These are phyloP conservation scores for Penstemon eatonii DNA, from an alignment of 257 asterid species.

Conservation along the genomic window DNA sequence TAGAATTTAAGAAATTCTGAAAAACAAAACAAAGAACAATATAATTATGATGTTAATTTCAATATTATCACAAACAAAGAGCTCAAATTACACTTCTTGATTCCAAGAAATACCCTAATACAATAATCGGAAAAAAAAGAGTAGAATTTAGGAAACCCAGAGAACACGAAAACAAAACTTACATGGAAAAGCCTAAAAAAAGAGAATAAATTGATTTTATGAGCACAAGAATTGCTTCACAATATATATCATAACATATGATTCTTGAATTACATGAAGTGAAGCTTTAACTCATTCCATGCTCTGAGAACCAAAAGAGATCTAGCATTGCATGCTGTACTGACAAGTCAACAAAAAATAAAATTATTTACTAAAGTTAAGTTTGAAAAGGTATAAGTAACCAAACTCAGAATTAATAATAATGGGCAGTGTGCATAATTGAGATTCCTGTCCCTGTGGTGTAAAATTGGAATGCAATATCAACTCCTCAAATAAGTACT, in stretches of 20 bases:
- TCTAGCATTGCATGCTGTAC: slow-evolving; percentile 22
- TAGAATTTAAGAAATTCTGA: no score
- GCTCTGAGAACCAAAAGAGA: slow-evolving; percentile 6
- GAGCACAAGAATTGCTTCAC: slow-evolving; percentile 2
- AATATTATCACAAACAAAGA: neutral
- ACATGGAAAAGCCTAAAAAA: neutral
- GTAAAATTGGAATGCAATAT: slow-evolving; percentile 3
- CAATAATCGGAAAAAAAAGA: neutral
- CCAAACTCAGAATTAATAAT: slow-evolving; percentile 20
- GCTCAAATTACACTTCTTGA: neutral
- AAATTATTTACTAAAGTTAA: slow-evolving; percentile 17
- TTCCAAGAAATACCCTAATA: neutral
- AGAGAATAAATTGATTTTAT: neutral
- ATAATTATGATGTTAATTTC: no score
- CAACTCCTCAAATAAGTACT: slow-evolving; percentile 13
- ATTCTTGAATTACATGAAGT: slow-evolving; percentile 19
- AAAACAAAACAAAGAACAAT: neutral
- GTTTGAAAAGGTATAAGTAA: slow-evolving; percentile 2
- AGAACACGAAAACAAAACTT: slow-evolving; percentile 5
- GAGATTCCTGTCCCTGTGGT: slow-evolving; percentile 4
- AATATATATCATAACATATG: slow-evolving; percentile 5
- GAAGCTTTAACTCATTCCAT: slow-evolving; percentile 17
- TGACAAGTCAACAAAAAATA: slow-evolving; percentile 12
- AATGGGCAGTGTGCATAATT: slow-evolving; percentile 16
- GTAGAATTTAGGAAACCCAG: slow-evolving; percentile 6